A percentile compares a stretch with the other conserved stretches of the same genome.
Conservation (phyloP, 306 rosid species). For the Vicia sativa region DNA sequence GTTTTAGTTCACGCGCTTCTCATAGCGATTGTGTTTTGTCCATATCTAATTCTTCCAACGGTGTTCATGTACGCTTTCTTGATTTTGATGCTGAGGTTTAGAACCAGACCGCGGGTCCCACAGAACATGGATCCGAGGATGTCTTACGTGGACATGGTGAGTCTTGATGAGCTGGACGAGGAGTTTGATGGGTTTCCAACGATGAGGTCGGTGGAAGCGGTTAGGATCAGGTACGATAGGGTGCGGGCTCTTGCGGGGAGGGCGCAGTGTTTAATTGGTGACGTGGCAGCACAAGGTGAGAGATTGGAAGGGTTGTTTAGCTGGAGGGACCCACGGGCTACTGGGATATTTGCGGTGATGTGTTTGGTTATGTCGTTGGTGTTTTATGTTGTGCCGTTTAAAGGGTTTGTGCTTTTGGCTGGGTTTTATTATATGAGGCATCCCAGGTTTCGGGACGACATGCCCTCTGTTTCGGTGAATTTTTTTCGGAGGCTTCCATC, state of each 20-base stretch:
- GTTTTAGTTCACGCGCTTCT: slow-evolving; percentile 61
- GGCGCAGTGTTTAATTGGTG: slow-evolving; percentile 75
- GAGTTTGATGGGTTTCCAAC: slow-evolving; percentile 85
- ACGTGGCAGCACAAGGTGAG: slow-evolving; percentile 94
- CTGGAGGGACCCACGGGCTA: slow-evolving; percentile 90
- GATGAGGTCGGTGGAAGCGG: slow-evolving; percentile 47
- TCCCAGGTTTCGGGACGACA: slow-evolving; percentile 77
- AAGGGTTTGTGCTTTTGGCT: slow-evolving; percentile 52
- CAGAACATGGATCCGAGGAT: slow-evolving; percentile 63
- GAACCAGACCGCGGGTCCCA: slow-evolving; percentile 51
- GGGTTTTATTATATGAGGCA: slow-evolving; percentile 77
- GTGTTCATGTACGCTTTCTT: slow-evolving; percentile 75
- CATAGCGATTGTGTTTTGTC: slow-evolving; percentile 58
- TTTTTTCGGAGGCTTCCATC: slow-evolving; percentile 80
- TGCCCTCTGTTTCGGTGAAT: slow-evolving; percentile 75
- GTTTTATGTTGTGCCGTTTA: slow-evolving; percentile 72
- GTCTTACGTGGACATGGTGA: slow-evolving; percentile 72
- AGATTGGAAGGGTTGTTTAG: slow-evolving; percentile 70
- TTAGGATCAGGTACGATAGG: slow-evolving; percentile 73
- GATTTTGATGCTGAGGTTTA: slow-evolving; percentile 51
- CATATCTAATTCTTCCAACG: slow-evolving; percentile 65
- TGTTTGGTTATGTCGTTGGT: slow-evolving; percentile 68
- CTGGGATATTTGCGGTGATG: slow-evolving; percentile 70
- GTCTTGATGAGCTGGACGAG: slow-evolving; percentile 76
- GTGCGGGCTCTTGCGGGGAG: slow-evolving; percentile 74